Percentiles rank a stretch among this genome's conserved stretches.
Conservation (phyloP, 2,329 filamentous ascomycete genomes). For the Aureobasidium sp. region DNA sequence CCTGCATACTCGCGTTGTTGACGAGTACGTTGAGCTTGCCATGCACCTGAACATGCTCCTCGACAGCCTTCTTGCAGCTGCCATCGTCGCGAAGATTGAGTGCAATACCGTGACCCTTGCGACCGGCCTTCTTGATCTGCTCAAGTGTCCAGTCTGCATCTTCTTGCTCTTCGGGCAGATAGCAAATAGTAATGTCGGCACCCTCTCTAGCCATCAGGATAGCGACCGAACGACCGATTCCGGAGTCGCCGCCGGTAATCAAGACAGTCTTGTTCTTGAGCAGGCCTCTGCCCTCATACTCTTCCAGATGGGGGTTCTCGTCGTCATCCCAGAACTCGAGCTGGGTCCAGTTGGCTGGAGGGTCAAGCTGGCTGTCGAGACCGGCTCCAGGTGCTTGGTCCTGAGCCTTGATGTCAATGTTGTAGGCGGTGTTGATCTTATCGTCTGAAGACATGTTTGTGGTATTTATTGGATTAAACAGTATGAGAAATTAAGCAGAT, state of each 20-base stretch:
- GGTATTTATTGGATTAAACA: neutral
- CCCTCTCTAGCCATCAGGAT: conserved; percentile 50
- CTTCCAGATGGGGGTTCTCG: conserved; percentile 22
- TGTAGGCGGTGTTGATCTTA: conserved; percentile 20
- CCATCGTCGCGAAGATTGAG: conserved; percentile 42
- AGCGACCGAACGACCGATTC: conserved; percentile 46
- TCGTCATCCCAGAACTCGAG: conserved; percentile 24
- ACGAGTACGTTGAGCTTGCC: conserved; percentile 39
- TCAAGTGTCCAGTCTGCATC: conserved; percentile 47
- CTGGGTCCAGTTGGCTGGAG: conserved; percentile 24
- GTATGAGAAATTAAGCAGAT: neutral
- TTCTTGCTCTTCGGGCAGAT: conserved; percentile 47
- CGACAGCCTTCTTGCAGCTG: conserved; percentile 42
- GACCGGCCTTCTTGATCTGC: conserved; percentile 43
- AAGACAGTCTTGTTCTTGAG: conserved; percentile 23
- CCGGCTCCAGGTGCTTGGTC: conserved; percentile 23
- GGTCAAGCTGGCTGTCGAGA: conserved; percentile 22
- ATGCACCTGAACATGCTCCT: conserved; percentile 44
- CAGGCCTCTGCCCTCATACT: conserved; percentile 23
- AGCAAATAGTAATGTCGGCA: conserved; percentile 47
- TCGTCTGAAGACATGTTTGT: conserved; percentile 13
- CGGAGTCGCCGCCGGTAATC: conserved; percentile 19
- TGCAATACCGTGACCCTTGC: conserved; percentile 38
- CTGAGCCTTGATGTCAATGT: conserved; percentile 19
- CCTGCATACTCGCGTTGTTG: conserved; percentile 51